Evolutionary conservation across 371 early-diverging fungal genomes (phyloP), one percentile per base, ranked within the genome.

Genomic region (Syncephalastrum monosporum): DNA sequence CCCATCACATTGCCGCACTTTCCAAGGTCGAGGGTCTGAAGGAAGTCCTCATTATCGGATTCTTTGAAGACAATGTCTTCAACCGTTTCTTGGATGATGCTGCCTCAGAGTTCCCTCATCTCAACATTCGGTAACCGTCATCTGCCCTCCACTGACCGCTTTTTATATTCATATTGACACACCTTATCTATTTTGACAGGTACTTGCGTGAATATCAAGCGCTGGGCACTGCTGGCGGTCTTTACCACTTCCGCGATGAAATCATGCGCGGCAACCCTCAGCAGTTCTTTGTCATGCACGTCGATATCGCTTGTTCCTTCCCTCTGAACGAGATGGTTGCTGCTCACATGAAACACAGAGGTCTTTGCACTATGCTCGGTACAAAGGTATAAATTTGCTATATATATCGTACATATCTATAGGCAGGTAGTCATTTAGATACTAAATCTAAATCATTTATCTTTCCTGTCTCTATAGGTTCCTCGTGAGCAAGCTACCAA

Each of bases 201-300:
- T 98, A 98, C 69, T 84, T 98, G 57, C 91, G 96, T 48, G 98
- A 98, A 75, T 98, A 96, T 74, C 92, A 93, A 70, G 86, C 94
- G 16, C 78, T 98, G 53, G 98, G 98, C 21, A 98, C 98, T 17
- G 98, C 94, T 47, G 98, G 98, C 61, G 97, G 97, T 51, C 77
- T 98, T 55, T 95, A 93, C 80, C 98, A 98, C 69, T 98, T 98
- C 86, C 89, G 98, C 59, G 96, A 97, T 70, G 91, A 95, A 76
- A 93, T 98, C 60, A 67, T 93, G 65, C 87, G 91, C 47, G 96
- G 95, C 47, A 81, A 83, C 57, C 93, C 96, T 15, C 86, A 94
- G 49, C 87, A 90, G 59, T 84, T 98, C 64, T 96, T 97, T 74
- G 95, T 98, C 52, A 81, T 98, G 69, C 93, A 98, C 71, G 94